Conservation (phyloP, 2,329 filamentous ascomycete genomes). For the Corynespora cassiicola region DNA sequence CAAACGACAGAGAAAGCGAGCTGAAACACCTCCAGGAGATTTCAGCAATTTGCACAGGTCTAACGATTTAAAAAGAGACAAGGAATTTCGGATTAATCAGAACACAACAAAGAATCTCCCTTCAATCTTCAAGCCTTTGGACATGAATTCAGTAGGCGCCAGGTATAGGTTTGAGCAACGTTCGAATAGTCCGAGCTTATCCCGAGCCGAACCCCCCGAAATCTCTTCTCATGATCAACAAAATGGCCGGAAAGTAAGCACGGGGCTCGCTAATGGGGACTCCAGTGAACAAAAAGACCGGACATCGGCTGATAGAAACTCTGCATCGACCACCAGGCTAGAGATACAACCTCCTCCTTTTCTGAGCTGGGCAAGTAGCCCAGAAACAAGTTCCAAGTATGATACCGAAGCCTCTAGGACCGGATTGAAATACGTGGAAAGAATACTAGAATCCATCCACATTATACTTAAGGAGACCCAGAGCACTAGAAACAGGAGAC, state of each 20-base stretch:
- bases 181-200: neutral
- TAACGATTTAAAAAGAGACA: too few species aligned
- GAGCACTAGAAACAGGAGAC: neutral
- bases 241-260: neutral
- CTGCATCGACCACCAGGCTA: neutral
- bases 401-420: neutral
- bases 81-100: too few species aligned
- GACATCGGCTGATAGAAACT: too few species aligned
- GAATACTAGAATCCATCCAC: constrained; percentile 1
- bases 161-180: too few species aligned
- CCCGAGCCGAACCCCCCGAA: neutral
- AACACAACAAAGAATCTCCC: too few species aligned
- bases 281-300: neutral
- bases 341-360: constrained; percentile 5
- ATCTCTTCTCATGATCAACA: neutral
- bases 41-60: too few species aligned
- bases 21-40: too few species aligned
- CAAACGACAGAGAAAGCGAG: too few species aligned
- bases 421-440: neutral
- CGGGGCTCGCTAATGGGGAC: neutral
- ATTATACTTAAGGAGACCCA: constrained; percentile 3
- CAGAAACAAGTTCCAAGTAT: neutral
- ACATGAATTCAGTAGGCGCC: too few species aligned
- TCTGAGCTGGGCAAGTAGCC: constrained; percentile 7
- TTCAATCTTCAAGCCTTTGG: too few species aligned